These are phyloP conservation scores for Trichophyton benhamiae DNA, from an alignment of 2,329 filamentous ascomycete species.

Conservation along the genomic window DNA sequence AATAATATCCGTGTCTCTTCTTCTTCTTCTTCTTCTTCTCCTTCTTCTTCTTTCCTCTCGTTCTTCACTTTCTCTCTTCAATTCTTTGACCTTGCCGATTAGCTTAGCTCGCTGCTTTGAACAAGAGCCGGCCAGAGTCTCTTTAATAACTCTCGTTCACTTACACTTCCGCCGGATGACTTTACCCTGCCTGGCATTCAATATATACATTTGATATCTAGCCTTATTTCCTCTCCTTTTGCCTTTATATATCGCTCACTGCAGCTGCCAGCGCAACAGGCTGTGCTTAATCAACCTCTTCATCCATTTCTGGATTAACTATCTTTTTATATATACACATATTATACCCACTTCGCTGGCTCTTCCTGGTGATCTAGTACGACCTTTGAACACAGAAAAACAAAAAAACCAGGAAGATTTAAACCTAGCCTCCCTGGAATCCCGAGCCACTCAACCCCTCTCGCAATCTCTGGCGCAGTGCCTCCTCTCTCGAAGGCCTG, in stretches of 20 bases:
- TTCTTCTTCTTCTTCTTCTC: not conserved
- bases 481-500: too few species aligned
- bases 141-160: not conserved
- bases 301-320: not conserved
- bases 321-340: not conserved
- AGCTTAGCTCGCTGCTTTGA: not conserved
- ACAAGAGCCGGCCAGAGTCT: not conserved
- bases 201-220: not conserved
- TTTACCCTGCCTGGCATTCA: not conserved
- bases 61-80: not conserved
- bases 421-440: not conserved
- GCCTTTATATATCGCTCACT: not conserved
- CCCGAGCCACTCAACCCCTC: not conserved
- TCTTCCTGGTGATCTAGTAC: not conserved
- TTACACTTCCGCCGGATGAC: not conserved
- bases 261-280: not conserved
- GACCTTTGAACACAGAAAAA: not conserved
- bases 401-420: not conserved
- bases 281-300: not conserved
- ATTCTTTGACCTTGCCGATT: not conserved
- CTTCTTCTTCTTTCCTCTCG: not conserved
- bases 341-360: not conserved
- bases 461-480: not conserved
- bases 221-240: not conserved
- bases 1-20: not conserved